A percentile compares a stretch with the other conserved stretches of the same genome.
Conservation (phyloP, 2,329 filamentous ascomycete species). For the Neoarthrinium moseri region DNA sequence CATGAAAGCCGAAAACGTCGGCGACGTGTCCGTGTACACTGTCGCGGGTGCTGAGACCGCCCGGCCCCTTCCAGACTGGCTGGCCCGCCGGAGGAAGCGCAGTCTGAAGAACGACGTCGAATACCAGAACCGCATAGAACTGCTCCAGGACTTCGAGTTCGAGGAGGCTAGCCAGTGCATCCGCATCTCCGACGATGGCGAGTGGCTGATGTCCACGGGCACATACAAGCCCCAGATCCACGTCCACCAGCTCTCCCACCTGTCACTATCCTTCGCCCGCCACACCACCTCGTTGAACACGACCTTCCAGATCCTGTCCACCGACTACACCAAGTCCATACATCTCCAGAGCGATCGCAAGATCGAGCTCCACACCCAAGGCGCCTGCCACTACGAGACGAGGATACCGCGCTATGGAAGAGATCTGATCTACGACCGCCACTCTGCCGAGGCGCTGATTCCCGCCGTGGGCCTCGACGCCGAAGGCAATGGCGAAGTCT, state of each 20-base stretch:
- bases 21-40: conserved; percentile 87
- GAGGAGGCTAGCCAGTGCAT: conserved; percentile 93
- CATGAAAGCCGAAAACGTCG: conserved; percentile 85
- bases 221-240: conserved; percentile 74
- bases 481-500: conserved; percentile 88
- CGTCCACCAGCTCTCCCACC: conserved; percentile 88
- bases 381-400: conserved; percentile 84
- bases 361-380: conserved; percentile 89
- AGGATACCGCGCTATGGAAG: conserved; percentile 90
- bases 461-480: conserved; percentile 84
- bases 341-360: conserved; percentile 90
- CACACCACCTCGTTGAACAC: conserved; percentile 92
- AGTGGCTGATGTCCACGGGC: conserved; percentile 77
- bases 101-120: conserved; percentile 90
- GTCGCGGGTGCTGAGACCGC: conserved; percentile 88
- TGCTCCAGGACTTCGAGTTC: conserved; percentile 89
- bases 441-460: conserved; percentile 80
- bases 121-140: conserved; percentile 89
- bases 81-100: conserved; percentile 83
- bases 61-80: conserved; percentile 90
- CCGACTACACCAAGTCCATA: conserved; percentile 90
- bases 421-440: conserved; percentile 80
- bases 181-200: conserved; percentile 87
- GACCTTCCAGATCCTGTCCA: conserved; percentile 83
- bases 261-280: conserved; percentile 89